Evolutionary conservation across 148 eudicot genomes (phyloP), one percentile per base, ranked within the genome.

Genomic region (Chenopodium berlandieri): DNA sequence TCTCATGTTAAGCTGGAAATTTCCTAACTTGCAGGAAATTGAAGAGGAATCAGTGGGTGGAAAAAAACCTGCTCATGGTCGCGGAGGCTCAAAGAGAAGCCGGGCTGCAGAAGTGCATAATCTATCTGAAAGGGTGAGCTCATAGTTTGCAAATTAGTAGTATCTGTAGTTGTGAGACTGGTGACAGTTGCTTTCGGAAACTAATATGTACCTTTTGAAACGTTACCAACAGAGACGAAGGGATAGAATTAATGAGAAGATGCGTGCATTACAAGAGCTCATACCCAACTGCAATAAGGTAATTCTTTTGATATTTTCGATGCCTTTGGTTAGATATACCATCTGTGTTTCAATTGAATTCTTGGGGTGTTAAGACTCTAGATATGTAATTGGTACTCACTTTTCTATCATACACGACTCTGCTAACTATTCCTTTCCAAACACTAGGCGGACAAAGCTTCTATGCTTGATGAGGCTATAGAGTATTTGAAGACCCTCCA

Each of bases 101-200:
- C 94, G 99, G 76, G 99, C 99, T 78, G 98, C 99, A 79, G 99
- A 97, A 91, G 99, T 97, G 75, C 99, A 97, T 83, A 97, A 97
- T 86, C 84, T 91, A 79, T 94, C 98, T 27, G 99, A 97, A 89
- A 90, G 99, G 92, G 98, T 91, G 76, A 90, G 91, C 71, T 80
- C 58, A 73, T 81, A 4, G 69, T 71, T 34, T 75, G 58, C n/a
- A n/a, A 10, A 50, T 79, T 13, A 20, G 47, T 22, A 44, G 47
- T 22, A 44, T 5, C 23, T 50, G 37, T 71, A 2, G 10, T 50
- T 14, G 52, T 48, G 52, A 48, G 13, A 40, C 44, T 16, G 56
- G 37, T 60, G n/a, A 77, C 73, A 16, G 7, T 52, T 34, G 83
- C 58, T 54, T 81, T 65, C 30, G 58, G 72, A 78, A 72, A 73